Evolutionary conservation across 176 grass and related monocot species (phyloP), one percentile per base, ranked within the genome.

Genomic region (Guadua angustifolia): DNA sequence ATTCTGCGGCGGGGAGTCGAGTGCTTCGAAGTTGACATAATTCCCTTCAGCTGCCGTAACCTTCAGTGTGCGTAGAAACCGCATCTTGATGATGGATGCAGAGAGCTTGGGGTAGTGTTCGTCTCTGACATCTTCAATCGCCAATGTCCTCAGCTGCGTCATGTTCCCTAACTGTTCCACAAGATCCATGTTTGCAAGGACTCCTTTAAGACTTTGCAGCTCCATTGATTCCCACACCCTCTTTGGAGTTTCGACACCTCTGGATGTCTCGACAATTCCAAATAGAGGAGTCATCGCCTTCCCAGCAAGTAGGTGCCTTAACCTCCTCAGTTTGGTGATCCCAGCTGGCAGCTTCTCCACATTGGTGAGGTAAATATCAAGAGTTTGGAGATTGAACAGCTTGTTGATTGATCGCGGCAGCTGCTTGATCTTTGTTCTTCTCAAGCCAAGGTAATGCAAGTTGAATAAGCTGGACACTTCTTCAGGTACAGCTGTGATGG

Each of bases 301-400:
- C 22, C 82, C 82, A 17, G 43, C 57, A 17, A 85, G n/a, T 18
- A 85, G 18, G 74, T 85, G 82, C 56, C 82, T 85, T 39, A 85
- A 36, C 74, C 57, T 85, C 35, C 56, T 76, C 64, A 85, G 74
- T 77, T 85, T 85, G 47, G 70, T 78, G 46, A 78, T 66, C n/a
- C 83, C 83, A 69, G 35, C 46, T 78, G 83, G 83, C 51, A 85
- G 24, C 45, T 66, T 85, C 29, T 85, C 83, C 16, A 78, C 72
- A 64, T 40, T 61, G 57, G 83, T 74, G 46, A 76, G 83, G 57
- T 85, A 78, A 32, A 78, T 6, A 51, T 85, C 56, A 7, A 85
- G 62, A 15, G 83, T 78, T 53, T 85, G 83, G 68, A 85, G 83
- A 52, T 85, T 85, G 43, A 74, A 85, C 19, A 85, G 12, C 7